Conservation (phyloP, 2,329 filamentous ascomycete species). For the Myriosclerotinia curreyana region DNA sequence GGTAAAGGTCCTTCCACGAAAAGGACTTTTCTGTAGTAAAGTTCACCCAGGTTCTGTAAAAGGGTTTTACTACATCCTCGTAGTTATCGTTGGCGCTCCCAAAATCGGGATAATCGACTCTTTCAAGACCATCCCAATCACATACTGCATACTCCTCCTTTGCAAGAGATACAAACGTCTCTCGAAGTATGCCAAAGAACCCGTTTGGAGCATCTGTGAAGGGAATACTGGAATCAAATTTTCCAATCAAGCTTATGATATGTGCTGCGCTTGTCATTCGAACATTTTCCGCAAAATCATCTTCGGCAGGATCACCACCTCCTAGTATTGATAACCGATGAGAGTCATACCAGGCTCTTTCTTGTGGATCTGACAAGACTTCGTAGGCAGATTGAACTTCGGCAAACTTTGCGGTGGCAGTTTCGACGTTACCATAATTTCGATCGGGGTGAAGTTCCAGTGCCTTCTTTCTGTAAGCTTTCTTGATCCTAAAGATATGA, state of each 20-base stretch:
- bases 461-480: constrained; percentile 85
- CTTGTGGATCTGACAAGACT: constrained; percentile 91
- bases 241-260: constrained; percentile 72
- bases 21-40: constrained; percentile 86
- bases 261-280: constrained; percentile 78
- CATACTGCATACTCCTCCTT: constrained; percentile 75
- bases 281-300: constrained; percentile 64
- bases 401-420: constrained; percentile 80
- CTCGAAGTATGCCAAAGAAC: constrained; percentile 78
- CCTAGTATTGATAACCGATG: constrained; percentile 81
- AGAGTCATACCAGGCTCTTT: constrained; percentile 96
- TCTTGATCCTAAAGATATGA: constrained; percentile 67
- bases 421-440: constrained; percentile 82
- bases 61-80: constrained; percentile 71
- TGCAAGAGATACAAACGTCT: constrained; percentile 76
- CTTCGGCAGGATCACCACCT: constrained; percentile 42
- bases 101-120: constrained; percentile 74
- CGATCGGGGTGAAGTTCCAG: constrained; percentile 93
- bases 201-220: constrained; percentile 77
- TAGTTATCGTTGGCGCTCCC: constrained; percentile 73
- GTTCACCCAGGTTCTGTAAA: constrained; percentile 76
- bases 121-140: constrained; percentile 60
- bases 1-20: constrained; percentile 83
- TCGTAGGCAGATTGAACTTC: constrained; percentile 93
- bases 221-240: constrained; percentile 73